Evolutionary conservation across 352 stramenopile species (phyloP).

Genomic region (Bremia lactucae): DNA sequence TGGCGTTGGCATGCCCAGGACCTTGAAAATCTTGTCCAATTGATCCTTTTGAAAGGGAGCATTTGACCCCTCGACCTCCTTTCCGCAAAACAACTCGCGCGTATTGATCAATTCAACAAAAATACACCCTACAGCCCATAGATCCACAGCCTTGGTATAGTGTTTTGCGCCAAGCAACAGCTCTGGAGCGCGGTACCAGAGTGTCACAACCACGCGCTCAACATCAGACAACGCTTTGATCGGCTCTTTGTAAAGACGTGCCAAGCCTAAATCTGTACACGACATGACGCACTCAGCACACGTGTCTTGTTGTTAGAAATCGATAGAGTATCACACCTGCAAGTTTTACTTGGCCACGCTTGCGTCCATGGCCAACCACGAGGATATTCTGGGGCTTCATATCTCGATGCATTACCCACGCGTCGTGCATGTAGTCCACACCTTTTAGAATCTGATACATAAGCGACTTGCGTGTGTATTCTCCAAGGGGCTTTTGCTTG

Average conservation of each 20-base stretch:
- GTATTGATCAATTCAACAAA: slow-evolving; percentile 89
- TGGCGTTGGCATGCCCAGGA: slow-evolving; percentile 79
- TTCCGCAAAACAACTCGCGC: slow-evolving; percentile 79
- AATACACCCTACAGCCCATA: slow-evolving; percentile 95
- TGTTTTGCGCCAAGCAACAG: slow-evolving; percentile 87
- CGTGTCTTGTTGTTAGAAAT: not conserved
- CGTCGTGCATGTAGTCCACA: slow-evolving; percentile 89
- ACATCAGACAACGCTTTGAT: slow-evolving; percentile 84
- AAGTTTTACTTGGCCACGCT: slow-evolving; percentile 77
- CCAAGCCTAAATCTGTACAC: slow-evolving; percentile 66
- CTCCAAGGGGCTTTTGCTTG: slow-evolving; percentile 80
- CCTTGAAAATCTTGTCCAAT: slow-evolving; percentile 86
- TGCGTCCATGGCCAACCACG: slow-evolving; percentile 78
- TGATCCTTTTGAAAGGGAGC: slow-evolving; percentile 86
- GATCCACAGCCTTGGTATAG: slow-evolving; percentile 93
- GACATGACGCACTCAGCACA: not conserved
- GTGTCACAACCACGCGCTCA: slow-evolving; percentile 89
- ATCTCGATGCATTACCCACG: slow-evolving; percentile 90
- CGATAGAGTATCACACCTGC: slow-evolving; percentile 17
- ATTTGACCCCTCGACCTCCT: slow-evolving; percentile 81
- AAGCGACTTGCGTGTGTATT: slow-evolving; percentile 89
- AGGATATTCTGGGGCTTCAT: slow-evolving; percentile 92
- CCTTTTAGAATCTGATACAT: slow-evolving; percentile 89
- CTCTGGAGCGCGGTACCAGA: slow-evolving; percentile 94
- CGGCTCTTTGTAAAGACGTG: slow-evolving; percentile 82